Evolutionary conservation across 1,139 yeast species (phyloP).

Genomic region (Candida sp.): DNA sequence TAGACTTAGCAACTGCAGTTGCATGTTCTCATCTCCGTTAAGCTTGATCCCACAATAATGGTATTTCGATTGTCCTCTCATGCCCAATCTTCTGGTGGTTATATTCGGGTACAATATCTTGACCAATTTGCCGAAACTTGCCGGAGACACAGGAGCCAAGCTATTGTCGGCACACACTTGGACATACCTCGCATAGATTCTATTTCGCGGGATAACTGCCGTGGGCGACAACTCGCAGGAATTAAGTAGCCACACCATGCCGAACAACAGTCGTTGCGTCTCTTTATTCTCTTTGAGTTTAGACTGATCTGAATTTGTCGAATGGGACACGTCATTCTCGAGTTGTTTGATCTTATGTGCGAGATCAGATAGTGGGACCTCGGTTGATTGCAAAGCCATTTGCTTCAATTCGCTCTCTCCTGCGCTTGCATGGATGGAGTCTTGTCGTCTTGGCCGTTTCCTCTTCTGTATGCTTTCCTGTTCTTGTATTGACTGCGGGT

Average conservation of each 20-base stretch:
- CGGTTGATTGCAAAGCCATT: constrained; percentile 48
- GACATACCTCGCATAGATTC: constrained; percentile 82
- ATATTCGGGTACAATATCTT: constrained; percentile 73
- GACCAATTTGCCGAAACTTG: constrained; percentile 86
- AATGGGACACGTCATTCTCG: constrained; percentile 35
- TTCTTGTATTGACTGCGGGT: constrained; percentile 1
- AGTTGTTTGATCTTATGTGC: constrained; percentile 52
- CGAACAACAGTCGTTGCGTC: constrained; percentile 76
- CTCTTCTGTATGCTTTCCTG: constrained; percentile 14
- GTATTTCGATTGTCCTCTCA: constrained; percentile 88
- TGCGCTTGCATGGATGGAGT: constrained; percentile 30
- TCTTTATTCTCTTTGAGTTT: constrained; percentile 44
- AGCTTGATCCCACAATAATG: constrained; percentile 88
- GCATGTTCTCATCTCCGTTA: constrained; percentile 49
- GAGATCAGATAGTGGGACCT: constrained; percentile 51
- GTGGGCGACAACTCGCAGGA: constrained; percentile 68
- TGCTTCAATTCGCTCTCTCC: constrained; percentile 47
- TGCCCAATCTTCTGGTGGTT: constrained; percentile 85
- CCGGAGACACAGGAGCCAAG: constrained; percentile 80
- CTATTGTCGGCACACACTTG: constrained; percentile 70
- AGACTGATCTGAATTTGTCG: constrained; percentile 11
- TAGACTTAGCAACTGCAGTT: constrained; percentile 14
- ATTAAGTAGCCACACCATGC: constrained; percentile 78
- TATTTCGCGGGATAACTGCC: constrained; percentile 82
- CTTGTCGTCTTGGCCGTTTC: constrained; percentile 30